Conservation (phyloP, 306 rosid species). For the Sicyos baderoa region DNA sequence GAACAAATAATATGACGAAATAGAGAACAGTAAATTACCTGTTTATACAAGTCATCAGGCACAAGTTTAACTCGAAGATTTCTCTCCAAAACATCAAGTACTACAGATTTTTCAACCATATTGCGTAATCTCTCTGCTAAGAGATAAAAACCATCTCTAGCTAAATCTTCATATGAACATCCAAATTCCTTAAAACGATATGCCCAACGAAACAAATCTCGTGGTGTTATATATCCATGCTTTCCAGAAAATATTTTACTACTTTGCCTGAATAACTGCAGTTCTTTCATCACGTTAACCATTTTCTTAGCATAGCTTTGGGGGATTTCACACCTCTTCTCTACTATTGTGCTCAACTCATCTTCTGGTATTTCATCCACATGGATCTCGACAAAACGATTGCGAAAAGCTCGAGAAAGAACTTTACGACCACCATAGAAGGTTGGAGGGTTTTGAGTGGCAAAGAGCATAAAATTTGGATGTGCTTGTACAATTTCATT, state of each 20-base stretch:
- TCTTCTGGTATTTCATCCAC: conserved; percentile 82
- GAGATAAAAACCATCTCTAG: conserved; percentile 89
- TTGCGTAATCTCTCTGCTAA: conserved; percentile 80
- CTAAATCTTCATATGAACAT: conserved; percentile 55
- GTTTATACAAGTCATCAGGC: conserved; percentile 38
- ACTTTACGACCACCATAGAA: conserved; percentile 86
- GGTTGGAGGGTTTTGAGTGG: conserved; percentile 94
- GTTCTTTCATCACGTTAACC: conserved; percentile 84
- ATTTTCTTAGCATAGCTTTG: conserved; percentile 55
- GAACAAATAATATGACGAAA: background rate
- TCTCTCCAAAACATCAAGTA: conserved; percentile 50
- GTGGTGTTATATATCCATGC: conserved; percentile 92
- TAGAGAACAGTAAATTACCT: conserved; percentile 35
- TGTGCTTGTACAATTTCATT: conserved; percentile 61
- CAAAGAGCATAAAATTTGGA: conserved; percentile 89
- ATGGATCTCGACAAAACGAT: conserved; percentile 87
- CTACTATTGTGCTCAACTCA: conserved; percentile 66
- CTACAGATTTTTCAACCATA: conserved; percentile 55
- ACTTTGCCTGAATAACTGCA: conserved; percentile 64
- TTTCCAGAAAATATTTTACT: conserved; percentile 81
- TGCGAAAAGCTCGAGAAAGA: conserved; percentile 90
- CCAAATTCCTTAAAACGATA: conserved; percentile 64
- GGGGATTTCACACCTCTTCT: conserved; percentile 48
- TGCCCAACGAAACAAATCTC: conserved; percentile 95
- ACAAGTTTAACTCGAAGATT: conserved; percentile 41